Evolutionary conservation across 2,329 filamentous ascomycete genomes (phyloP).

Genomic region (Taxawa tesnikishii): DNA sequence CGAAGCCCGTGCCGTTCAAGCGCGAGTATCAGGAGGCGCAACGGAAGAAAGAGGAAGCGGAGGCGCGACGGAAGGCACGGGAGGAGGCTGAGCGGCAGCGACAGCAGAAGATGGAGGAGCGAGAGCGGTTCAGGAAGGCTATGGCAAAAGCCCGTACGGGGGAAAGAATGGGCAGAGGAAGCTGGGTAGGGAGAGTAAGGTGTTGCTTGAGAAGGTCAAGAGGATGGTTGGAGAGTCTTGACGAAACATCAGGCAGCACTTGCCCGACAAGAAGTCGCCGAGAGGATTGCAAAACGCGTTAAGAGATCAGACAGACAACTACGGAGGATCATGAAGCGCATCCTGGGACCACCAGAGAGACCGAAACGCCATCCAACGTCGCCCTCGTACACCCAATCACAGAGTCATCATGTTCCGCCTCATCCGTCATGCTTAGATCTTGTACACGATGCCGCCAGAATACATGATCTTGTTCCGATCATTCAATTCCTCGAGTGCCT

Average conservation of each 20-base stretch:
- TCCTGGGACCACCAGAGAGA: not conserved
- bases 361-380: no score
- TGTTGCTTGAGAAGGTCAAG: conserved; percentile 68
- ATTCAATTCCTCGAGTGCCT: conserved; percentile 69
- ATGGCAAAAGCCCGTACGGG: conserved; percentile 51
- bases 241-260: no score
- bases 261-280: no score
- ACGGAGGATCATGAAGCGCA: no score
- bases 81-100: conserved; percentile 54
- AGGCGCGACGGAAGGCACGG: conserved; percentile 43
- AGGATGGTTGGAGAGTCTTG: conserved; percentile 52
- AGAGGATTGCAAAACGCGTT: no score
- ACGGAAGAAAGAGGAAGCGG: conserved; percentile 49
- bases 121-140: conserved; percentile 57
- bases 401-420: no score
- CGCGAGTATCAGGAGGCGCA: conserved; percentile 35
- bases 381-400: conserved; percentile 4
- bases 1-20: conserved; percentile 30
- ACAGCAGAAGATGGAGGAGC: conserved; percentile 39
- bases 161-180: conserved; percentile 60
- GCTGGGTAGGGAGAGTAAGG: conserved; percentile 66
- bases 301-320: no score
- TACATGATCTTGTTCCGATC: conserved; percentile 81
- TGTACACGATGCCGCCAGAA: conserved; percentile 36
- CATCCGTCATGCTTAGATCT: conserved; percentile 21